These are phyloP conservation scores for Neofusicoccum parvum DNA, from an alignment of 2,329 filamentous ascomycete species.

Conservation along the genomic window DNA sequence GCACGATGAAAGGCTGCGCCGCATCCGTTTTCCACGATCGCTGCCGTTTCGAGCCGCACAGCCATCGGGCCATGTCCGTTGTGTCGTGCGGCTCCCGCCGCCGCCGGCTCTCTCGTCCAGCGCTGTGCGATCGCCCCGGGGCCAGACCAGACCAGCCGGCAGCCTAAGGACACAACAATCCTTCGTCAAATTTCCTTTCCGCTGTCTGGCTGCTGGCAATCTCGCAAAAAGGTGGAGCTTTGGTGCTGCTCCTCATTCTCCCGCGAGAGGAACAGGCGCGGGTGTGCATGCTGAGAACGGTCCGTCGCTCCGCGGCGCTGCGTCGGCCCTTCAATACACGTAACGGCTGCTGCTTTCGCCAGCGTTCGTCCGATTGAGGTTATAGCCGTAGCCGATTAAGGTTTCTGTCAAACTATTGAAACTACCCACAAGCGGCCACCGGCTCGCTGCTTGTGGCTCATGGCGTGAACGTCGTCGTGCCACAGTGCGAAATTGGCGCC, in stretches of 20 bases:
- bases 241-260: background rate
- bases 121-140: background rate
- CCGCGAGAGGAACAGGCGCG: background rate
- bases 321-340: background rate
- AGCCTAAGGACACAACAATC: background rate
- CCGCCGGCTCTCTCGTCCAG: too few relatives aligned
- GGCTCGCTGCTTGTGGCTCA: background rate
- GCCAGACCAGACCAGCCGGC: background rate
- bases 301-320: background rate
- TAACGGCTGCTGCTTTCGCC: background rate
- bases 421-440: background rate
- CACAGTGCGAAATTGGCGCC: background rate
- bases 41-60: background rate
- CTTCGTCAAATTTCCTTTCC: background rate
- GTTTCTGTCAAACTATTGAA: slow-evolving; percentile 8
- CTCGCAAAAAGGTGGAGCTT: too few relatives aligned
- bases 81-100: background rate
- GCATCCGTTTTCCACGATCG: background rate
- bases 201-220: too few relatives aligned
- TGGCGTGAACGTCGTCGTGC: background rate
- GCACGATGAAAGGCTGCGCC: too few relatives aligned
- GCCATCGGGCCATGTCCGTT: too few relatives aligned
- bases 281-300: background rate
- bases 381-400: background rate
- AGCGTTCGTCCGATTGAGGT: background rate